Percentiles rank a stretch among this genome's conserved stretches.
phyloP scores from a whole-genome alignment of 1,139 yeast genomes.

The Geotrichum klebahnii region DNA sequence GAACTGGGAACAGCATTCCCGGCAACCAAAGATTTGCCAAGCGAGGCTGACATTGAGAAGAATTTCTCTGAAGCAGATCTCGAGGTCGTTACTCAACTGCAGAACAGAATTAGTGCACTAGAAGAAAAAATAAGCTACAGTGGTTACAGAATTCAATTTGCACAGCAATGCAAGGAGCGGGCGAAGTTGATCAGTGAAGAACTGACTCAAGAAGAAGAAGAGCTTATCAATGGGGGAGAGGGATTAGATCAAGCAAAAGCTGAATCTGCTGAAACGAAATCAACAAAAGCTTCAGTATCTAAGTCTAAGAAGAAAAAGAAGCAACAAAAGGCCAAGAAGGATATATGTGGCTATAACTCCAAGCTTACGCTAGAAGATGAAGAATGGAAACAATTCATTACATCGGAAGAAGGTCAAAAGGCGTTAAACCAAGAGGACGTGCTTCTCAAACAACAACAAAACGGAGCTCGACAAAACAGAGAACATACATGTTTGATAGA shows the following conservation, averaged over 20 bases:
- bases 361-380: constrained; percentile 32
- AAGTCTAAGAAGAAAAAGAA: constrained; percentile 14
- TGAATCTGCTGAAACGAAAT: constrained; percentile 7
- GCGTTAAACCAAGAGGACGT: constrained; percentile 16
- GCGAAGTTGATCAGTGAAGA: constrained; percentile 21
- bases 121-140: constrained; percentile 25
- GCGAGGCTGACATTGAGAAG: constrained; percentile 19
- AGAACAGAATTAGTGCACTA: constrained; percentile 23
- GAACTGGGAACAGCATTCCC: constrained; percentile 34
- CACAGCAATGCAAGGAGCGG: constrained; percentile 21
- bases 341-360: constrained; percentile 44
- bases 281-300: background rate
- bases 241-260: constrained; percentile 25
- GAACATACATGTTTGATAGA: constrained; percentile 53
- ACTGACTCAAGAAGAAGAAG: constrained; percentile 17
- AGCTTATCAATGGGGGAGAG: background rate
- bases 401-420: constrained; percentile 10
- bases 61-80: constrained; percentile 27
- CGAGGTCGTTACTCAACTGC: constrained; percentile 30
- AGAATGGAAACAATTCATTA: constrained; percentile 24
- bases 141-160: constrained; percentile 22
- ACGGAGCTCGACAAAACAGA: constrained; percentile 21
- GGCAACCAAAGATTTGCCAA: constrained; percentile 12
- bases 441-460: constrained; percentile 1
- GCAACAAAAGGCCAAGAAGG: constrained; percentile 31